Evolutionary conservation across 129 eudicot genomes (phyloP), one percentile per base, ranked within the genome.

Genomic region (Centaurea solstitialis): DNA sequence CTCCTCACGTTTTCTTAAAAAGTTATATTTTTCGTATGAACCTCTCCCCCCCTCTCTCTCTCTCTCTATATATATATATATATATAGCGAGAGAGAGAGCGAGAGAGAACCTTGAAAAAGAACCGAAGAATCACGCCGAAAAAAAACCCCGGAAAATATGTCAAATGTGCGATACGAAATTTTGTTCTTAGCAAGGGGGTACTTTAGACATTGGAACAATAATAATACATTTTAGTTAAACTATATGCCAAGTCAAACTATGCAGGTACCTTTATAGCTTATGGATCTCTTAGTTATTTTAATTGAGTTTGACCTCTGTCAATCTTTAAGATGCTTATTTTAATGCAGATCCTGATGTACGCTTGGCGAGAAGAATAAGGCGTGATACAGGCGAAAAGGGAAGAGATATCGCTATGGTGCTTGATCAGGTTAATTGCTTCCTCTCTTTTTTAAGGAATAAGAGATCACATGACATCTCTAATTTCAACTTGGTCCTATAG

Each of bases 331-430:
- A 90, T 73, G 74, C 72, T 50, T 37, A 12, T 59, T 71, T 86
- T 86, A 85, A 83, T 93, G 91, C 92, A 93, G 98, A 91, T 93
- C 88, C 98, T 89, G 97, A 93, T 87, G 94, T 89, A 70, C 94
- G 94, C 47, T 80, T 93, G 76, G 98, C 96, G 3, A 89, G 98
- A 83, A 89, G 98, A 91, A 91, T 93, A 84, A 89, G 97, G 76
- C 96, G 98, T 66, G 97, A 93, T 80, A 93, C 94, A 53, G 92
- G 23, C 26, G 91, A 93, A 78, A 93, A 83, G 85, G 88, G 92
- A 50, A 91, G 98, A 89, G 94, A 93, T 66, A 91, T 91, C 28
- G 87, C 81, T 26, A 84, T 71, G 85, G 91, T 93, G 45, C 91
- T 91, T 45, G 98, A 87, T 81, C 97, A 93, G 97, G 97, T 91